Conservation (phyloP, 805 yeast genomes). For the Saccharomycopsis fibuligera region DNA sequence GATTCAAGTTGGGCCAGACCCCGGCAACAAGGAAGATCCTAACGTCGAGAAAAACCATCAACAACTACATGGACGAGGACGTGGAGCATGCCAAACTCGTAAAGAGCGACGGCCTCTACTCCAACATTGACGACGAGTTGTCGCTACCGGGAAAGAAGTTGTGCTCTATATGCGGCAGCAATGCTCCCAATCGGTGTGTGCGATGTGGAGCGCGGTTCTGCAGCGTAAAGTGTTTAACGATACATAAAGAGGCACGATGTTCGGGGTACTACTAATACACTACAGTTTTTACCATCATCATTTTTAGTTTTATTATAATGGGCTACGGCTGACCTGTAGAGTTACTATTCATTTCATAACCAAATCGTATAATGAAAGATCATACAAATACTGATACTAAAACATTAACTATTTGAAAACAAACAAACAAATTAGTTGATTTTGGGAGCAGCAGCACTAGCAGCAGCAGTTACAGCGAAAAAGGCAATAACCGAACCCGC, state of each 20-base stretch:
- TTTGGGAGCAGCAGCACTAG: neutral
- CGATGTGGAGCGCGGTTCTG: constrained; percentile 19
- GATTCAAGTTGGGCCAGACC: constrained; percentile 18
- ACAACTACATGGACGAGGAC: constrained; percentile 46
- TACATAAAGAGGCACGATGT: constrained; percentile 21
- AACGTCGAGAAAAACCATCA: constrained; percentile 39
- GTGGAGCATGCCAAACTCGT: constrained; percentile 49
- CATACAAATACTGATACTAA: neutral
- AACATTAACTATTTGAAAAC: neutral
- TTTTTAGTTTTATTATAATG: no score
- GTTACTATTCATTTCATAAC: no score
- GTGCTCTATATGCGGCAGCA: constrained; percentile 21
- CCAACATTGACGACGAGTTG: constrained; percentile 5
- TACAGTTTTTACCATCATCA: neutral
- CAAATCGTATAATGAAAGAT: neutral
- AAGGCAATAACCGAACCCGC: constrained; percentile 17
- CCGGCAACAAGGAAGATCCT: constrained; percentile 18
- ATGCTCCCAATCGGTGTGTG: constrained; percentile 20
- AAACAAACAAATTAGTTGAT: neutral
- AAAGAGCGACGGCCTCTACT: constrained; percentile 11
- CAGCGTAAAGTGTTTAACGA: constrained; percentile 15
- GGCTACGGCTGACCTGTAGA: no score
- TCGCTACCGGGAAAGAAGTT: constrained; percentile 20
- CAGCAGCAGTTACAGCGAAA: constrained; percentile 1
- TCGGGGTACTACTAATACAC: constrained; percentile 13